Evolutionary conservation across 192 early-diverging fungal genomes (phyloP), one percentile per base, ranked within the genome.

Genomic region (Linnemannia hyalina): DNA sequence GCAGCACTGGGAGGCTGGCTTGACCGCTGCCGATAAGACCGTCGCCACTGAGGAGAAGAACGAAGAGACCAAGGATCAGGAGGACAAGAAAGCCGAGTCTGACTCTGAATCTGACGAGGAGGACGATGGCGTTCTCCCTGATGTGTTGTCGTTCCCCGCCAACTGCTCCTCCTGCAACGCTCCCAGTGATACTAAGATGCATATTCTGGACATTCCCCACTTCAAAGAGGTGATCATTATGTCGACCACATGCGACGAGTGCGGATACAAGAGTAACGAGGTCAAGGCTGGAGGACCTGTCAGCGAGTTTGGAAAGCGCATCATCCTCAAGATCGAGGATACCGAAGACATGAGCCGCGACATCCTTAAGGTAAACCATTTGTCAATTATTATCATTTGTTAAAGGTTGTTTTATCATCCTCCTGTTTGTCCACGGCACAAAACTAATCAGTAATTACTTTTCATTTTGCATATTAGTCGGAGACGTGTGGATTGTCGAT

Each of bases 161-260:
- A 96, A 94, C 82, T 98, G 97, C 89, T 97, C 97, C 1, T 82
- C 92, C 44, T 98, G 97, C 90, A 94, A 92, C 52, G 91, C 88
- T 20, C 93, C 93, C 41, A 92, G 93, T 73, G 95, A 96, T 41
- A 97, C 97, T 70, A 96, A 94, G 63, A 97, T 98, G 97, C 96
- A 97, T 52, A 87, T 97, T 78, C 76, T 98, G 70, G 92, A 97
- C 74, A 98, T 98, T 80, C 97, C 97, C 52, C 97, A 99, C 80
- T 99, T 99, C 86, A 98, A 98, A 85, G 95, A 99, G 74, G 96
- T 98, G 18, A 94, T 99, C 68, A 96, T 99, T 80, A 98, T 98
- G 98, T 94, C 97, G 22, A 98, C 97, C 4, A 91, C 91, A 65
- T 99, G 98, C 89, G 96, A 98, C 60, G 78, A 88, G 35, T 99